Percentiles rank a stretch among this genome's conserved stretches.
These are phyloP conservation scores for Discostella stelligeroides DNA, from an alignment of 108 stramenopile species.

Conservation along the genomic window DNA sequence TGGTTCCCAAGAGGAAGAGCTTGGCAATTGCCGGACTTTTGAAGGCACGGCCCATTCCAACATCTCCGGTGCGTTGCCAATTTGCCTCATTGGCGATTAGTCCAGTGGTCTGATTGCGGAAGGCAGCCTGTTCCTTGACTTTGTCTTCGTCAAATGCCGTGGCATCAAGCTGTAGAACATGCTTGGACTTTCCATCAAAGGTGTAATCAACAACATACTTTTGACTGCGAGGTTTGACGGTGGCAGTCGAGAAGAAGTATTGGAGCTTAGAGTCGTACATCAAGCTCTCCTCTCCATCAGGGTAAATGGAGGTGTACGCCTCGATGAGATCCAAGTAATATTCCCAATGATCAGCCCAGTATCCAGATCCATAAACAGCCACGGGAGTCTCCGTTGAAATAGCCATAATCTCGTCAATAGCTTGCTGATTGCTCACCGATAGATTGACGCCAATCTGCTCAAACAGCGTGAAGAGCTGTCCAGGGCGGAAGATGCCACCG, in stretches of 20 bases:
- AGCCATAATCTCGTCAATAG: constrained; percentile 74
- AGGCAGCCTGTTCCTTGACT: constrained; percentile 74
- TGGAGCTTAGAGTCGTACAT: constrained; percentile 89
- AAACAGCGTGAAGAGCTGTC: constrained; percentile 86
- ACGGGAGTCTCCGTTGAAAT: constrained; percentile 72
- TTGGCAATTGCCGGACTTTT: constrained; percentile 71
- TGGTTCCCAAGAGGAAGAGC: constrained; percentile 83
- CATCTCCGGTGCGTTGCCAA: constrained; percentile 82
- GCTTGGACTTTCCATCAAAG: constrained; percentile 80
- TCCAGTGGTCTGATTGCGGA: constrained; percentile 77
- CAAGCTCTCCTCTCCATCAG: constrained; percentile 89
- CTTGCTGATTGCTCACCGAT: constrained; percentile 54
- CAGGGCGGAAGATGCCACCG: constrained; percentile 91
- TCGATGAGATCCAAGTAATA: constrained; percentile 94
- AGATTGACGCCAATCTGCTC: constrained; percentile 74
- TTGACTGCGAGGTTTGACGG: constrained; percentile 80
- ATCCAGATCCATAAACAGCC: constrained; percentile 85
- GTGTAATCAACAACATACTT: constrained; percentile 90
- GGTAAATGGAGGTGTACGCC: constrained; percentile 89
- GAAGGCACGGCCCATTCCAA: constrained; percentile 64
- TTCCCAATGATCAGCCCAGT: constrained; percentile 93
- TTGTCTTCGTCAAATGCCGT: constrained; percentile 77
- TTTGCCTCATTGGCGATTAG: constrained; percentile 83
- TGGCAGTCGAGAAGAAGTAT: constrained; percentile 92
- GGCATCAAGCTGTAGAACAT: constrained; percentile 88